Evolutionary conservation across 2,329 filamentous ascomycete genomes (phyloP).

Genomic region (Sphaerulina populicola): DNA sequence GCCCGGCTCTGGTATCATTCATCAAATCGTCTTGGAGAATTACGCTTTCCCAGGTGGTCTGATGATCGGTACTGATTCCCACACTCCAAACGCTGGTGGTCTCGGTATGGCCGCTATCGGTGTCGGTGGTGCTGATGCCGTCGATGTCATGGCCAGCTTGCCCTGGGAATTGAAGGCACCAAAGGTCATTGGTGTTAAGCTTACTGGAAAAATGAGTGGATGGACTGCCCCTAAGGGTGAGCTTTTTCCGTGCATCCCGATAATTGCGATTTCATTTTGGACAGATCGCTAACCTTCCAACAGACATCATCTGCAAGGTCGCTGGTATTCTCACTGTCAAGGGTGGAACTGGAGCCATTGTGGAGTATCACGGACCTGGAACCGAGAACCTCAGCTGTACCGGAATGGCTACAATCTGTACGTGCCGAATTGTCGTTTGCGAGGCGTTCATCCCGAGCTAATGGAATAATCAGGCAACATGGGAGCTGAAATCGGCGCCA

Average conservation of each 20-base stretch:
- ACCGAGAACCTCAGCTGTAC: conserved; percentile 67
- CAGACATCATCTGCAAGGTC: conserved; percentile 94
- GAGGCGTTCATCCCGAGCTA: background rate
- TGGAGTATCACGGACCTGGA: conserved; percentile 51
- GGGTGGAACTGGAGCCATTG: conserved; percentile 68
- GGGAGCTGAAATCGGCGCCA: conserved; percentile 66
- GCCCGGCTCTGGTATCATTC: conserved; percentile 97
- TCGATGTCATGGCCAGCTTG: conserved; percentile 95
- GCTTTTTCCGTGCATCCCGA: conserved; percentile 25
- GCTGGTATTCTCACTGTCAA: conserved; percentile 96
- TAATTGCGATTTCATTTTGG: background rate
- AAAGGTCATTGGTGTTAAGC: conserved; percentile 91
- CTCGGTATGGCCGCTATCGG: conserved; percentile 87
- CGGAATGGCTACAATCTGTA: conserved; percentile 75
- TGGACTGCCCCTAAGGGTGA: conserved; percentile 89
- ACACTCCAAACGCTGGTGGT: conserved; percentile 95
- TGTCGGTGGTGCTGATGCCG: conserved; percentile 95
- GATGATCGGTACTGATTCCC: conserved; percentile 94
- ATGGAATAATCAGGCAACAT: conserved; percentile 8
- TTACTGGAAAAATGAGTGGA: conserved; percentile 79
- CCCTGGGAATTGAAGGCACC: conserved; percentile 98
- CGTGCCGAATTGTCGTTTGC: conserved; percentile 21
- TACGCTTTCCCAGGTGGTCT: conserved; percentile 98
- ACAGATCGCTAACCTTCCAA: conserved; percentile 7
- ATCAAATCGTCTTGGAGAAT: conserved; percentile 92